phyloP scores from a whole-genome alignment of 805 yeast genomes.

The Saccharomycopsis amapae region DNA sequence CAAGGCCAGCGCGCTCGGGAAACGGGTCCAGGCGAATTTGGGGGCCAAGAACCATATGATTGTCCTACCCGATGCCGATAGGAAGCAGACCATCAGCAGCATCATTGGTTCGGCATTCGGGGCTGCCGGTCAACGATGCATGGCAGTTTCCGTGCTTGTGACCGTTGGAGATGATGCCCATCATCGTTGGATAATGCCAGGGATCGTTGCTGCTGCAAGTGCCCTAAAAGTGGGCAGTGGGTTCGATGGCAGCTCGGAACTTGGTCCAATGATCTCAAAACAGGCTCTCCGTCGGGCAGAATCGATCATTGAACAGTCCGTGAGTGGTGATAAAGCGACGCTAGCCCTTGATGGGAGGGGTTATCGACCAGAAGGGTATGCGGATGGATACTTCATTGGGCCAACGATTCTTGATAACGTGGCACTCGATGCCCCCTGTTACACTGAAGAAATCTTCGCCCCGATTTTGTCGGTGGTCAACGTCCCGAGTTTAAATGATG shows the following conservation, averaged over 20 bases:
- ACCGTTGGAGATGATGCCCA: constrained; percentile 50
- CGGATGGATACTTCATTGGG: constrained; percentile 62
- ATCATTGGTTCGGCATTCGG: constrained; percentile 73
- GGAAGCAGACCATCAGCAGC: constrained; percentile 54
- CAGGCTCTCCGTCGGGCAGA: constrained; percentile 46
- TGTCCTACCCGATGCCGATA: constrained; percentile 66
- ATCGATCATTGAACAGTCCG: constrained; percentile 48
- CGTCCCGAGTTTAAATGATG: constrained; percentile 64
- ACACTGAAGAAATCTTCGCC: constrained; percentile 69
- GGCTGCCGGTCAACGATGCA: constrained; percentile 81
- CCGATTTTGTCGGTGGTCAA: constrained; percentile 61
- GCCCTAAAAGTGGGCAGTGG: constrained; percentile 57
- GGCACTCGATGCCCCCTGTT: constrained; percentile 57
- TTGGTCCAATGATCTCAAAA: constrained; percentile 70
- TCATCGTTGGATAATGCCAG: constrained; percentile 49
- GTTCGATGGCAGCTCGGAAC: constrained; percentile 51
- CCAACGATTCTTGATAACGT: constrained; percentile 62
- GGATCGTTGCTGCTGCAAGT: constrained; percentile 51
- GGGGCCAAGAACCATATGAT: constrained; percentile 78
- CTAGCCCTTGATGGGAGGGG: constrained; percentile 58
- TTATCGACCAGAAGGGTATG: constrained; percentile 37
- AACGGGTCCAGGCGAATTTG: constrained; percentile 69
- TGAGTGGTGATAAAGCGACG: constrained; percentile 49
- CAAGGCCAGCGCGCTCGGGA: constrained; percentile 59
- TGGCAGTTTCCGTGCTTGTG: constrained; percentile 69